Percentiles rank a stretch among this genome's conserved stretches.
phyloP scores from a whole-genome alignment of 164 flowering plant genomes.

The Liriodendron chinense region DNA sequence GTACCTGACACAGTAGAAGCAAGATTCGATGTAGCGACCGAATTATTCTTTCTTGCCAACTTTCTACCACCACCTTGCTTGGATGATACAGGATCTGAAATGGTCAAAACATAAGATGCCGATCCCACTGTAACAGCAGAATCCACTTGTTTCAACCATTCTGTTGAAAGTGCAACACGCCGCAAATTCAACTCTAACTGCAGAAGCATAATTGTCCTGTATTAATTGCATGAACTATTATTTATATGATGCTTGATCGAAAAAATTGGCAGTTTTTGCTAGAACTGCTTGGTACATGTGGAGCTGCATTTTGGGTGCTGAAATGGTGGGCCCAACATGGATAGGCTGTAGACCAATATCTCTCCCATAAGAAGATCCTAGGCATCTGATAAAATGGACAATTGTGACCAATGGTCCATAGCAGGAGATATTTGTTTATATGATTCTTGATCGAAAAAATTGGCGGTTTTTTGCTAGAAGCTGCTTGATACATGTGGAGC shows the following conservation, averaged over 20 bases:
- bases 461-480: neutral
- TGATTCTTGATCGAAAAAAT: neutral
- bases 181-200: conserved; percentile 89
- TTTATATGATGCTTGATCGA: neutral
- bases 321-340: neutral
- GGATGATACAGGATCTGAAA: conserved; percentile 40
- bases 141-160: conserved; percentile 85
- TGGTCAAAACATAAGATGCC: conserved; percentile 55
- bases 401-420: too few species aligned
- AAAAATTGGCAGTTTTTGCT: neutral
- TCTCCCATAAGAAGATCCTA: neutral
- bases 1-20: conserved; percentile 42
- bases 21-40: conserved; percentile 36
- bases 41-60: conserved; percentile 28
- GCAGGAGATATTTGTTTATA: too few species aligned
- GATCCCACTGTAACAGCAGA: conserved; percentile 66
- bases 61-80: conserved; percentile 53
- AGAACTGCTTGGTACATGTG: neutral
- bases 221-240: conserved; percentile 4
- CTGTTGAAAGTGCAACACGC: conserved; percentile 61
- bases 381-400: too few species aligned
- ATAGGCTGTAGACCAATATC: neutral
- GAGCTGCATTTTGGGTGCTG: too few species aligned
- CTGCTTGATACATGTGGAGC: neutral
- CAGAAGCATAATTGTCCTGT: conserved; percentile 15